Evolutionary conservation across 306 rosid species (phyloP), one percentile per base, ranked within the genome.

Genomic region (Gynostemma pentaphyllum): DNA sequence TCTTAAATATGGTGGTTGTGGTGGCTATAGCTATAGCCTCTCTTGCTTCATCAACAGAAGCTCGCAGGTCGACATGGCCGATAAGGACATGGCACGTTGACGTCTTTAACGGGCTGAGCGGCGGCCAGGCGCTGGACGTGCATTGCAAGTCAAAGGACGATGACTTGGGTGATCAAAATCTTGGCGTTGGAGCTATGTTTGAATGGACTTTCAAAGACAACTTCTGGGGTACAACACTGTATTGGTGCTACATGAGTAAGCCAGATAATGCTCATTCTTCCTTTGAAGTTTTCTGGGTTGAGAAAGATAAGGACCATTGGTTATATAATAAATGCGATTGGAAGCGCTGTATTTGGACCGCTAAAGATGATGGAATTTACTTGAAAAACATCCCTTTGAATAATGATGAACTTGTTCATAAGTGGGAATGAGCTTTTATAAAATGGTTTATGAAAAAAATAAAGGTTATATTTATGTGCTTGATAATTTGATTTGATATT

Each of bases 91-190:
- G 46, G 46, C 46, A 18, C 15, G 46, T 41, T 4, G 46, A 41
- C 46, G 12, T 41, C 16, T 15, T 41, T 5, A 12, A 41, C 15
- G 46, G 16, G 46, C 16, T 41, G n/a, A 41, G 46, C 46, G 12
- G 16, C 2, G 46, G 64, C n/a, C 45, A 57, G 30, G 5, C 1
- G 0, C 4, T 64, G 19, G 21, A 22, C 6, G 13, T 48, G 14
- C 68, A 75, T 5, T 75, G 72, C 40, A 40, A 56, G 11, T 75
- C 72, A 7, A 70, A 56, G 24, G 51, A 75, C 1, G 13, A 56
- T 16, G 75, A 70, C 48, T 12, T 69, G 5, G 79, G 79, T 0
- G 5, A 0, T 9, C 68, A n/a, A 1, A 22, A 40, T 1, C 41
- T 74, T 5, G 18, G 9, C 3, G 18, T 15, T 10, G 63, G 56